A percentile compares a stretch with the other conserved stretches of the same genome.
Conservation (phyloP, 2,329 filamentous ascomycete species). For the Talaromyces amestolkiae region DNA sequence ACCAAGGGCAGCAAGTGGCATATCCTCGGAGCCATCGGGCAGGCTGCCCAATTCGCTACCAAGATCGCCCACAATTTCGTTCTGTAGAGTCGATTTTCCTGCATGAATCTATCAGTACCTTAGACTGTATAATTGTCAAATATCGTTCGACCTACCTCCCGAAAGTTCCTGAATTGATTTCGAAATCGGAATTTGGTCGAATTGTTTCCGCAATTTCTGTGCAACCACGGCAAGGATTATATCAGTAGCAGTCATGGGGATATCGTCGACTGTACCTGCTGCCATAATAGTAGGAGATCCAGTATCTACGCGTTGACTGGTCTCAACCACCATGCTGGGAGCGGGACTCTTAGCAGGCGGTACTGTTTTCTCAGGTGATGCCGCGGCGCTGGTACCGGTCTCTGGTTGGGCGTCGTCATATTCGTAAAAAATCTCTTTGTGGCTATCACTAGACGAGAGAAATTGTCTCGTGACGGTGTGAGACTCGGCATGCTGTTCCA, state of each 20-base stretch:
- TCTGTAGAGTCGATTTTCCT: conserved; percentile 47
- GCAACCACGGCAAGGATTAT: conserved; percentile 38
- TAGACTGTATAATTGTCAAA: background rate
- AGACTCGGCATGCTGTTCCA: conserved; percentile 24
- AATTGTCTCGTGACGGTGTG: conserved; percentile 26
- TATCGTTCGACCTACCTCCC: conserved; percentile 24
- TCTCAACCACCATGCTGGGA: background rate
- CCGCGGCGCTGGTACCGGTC: background rate
- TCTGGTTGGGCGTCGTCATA: conserved; percentile 14
- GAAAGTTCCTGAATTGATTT: conserved; percentile 37
- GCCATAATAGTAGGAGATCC: background rate
- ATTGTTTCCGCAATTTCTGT: conserved; percentile 30
- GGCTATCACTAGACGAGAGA: conserved; percentile 24
- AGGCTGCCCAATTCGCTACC: conserved; percentile 41
- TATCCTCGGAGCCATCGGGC: conserved; percentile 43
- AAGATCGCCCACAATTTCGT: conserved; percentile 47
- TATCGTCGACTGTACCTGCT: background rate
- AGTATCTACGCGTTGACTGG: background rate
- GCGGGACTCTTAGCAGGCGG: background rate
- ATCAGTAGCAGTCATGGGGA: conserved; percentile 29
- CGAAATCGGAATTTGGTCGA: conserved; percentile 25
- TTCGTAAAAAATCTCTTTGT: conserved; percentile 27
- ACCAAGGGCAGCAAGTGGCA: conserved; percentile 35
- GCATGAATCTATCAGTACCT: conserved; percentile 14
- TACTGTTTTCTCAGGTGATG: background rate